Percentiles rank a stretch among this genome's conserved stretches.
These are phyloP conservation scores for Colletotrichum sojae DNA, from an alignment of 2,329 filamentous ascomycete genomes.

Conservation along the genomic window DNA sequence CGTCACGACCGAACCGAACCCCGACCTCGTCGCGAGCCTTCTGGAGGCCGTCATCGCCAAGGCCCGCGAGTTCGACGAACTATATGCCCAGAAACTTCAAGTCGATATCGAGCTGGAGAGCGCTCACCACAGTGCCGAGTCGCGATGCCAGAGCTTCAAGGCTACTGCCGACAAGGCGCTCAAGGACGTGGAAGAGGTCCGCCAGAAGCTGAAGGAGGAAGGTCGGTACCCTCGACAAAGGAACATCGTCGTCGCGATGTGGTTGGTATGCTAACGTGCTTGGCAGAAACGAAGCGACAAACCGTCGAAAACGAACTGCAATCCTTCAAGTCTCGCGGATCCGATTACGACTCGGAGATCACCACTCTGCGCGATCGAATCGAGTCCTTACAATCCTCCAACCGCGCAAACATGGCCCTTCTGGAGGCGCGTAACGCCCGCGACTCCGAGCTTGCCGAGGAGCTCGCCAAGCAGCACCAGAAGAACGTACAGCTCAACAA, in stretches of 20 bases:
- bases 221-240: conserved; percentile 66
- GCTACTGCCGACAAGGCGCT: conserved; percentile 85
- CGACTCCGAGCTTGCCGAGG: conserved; percentile 87
- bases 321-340: conserved; percentile 80
- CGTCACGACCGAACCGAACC: conserved; percentile 77
- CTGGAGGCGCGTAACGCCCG: conserved; percentile 91
- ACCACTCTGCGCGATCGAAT: conserved; percentile 87
- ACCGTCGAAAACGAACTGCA: conserved; percentile 87
- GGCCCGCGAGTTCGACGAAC: conserved; percentile 84
- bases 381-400: conserved; percentile 88
- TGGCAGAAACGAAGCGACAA: conserved; percentile 80
- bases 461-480: conserved; percentile 89
- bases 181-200: conserved; percentile 85
- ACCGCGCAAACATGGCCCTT: conserved; percentile 89
- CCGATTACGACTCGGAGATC: conserved; percentile 81
- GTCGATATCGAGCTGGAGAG: conserved; percentile 95
- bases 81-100: conserved; percentile 90
- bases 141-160: conserved; percentile 86
- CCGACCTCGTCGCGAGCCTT: conserved; percentile 82
- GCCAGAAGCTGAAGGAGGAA: conserved; percentile 85
- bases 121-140: conserved; percentile 85
- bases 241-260: background rate
- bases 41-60: conserved; percentile 82
- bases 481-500: conserved; percentile 88
- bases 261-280: background rate